Conservation (phyloP, 345 rosid genomes). For the Pseudoturritis turrita region DNA sequence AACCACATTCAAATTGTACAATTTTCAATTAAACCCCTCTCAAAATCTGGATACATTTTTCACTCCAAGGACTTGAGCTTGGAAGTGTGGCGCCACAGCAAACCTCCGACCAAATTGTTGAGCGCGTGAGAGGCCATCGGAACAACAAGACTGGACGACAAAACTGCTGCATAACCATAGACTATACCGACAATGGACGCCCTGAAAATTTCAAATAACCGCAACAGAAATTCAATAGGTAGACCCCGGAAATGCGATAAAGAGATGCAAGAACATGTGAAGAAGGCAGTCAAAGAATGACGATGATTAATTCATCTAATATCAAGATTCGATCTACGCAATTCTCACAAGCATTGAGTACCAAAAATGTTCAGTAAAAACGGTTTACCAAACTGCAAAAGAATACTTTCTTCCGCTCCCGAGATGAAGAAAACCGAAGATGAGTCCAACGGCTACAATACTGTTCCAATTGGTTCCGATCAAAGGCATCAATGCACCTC, state of each 20-base stretch:
- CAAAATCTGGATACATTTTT: neutral
- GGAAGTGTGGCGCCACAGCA: constrained; percentile 60
- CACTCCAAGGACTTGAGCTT: constrained; percentile 28
- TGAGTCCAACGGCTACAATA: constrained; percentile 44
- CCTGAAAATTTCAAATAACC: constrained; percentile 39
- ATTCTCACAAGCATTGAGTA: neutral
- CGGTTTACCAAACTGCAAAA: constrained; percentile 69
- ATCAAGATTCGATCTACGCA: neutral
- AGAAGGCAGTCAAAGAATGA: neutral
- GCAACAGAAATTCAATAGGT: neutral
- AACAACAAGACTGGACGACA: constrained; percentile 59
- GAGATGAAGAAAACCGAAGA: constrained; percentile 78
- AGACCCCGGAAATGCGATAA: neutral
- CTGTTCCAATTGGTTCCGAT: constrained; percentile 66
- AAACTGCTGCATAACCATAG: constrained; percentile 63
- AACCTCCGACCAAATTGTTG: constrained; percentile 77
- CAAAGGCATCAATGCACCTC: constrained; percentile 69
- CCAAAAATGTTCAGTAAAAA: neutral
- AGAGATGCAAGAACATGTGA: neutral
- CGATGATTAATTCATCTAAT: neutral
- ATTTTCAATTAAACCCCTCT: neutral
- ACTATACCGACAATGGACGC: constrained; percentile 73
- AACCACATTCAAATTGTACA: neutral
- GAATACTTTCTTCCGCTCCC: constrained; percentile 86
- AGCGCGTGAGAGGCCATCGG: constrained; percentile 75